Conservation (phyloP, 2,329 filamentous ascomycete species). For the Lasiodiplodia sp. region DNA sequence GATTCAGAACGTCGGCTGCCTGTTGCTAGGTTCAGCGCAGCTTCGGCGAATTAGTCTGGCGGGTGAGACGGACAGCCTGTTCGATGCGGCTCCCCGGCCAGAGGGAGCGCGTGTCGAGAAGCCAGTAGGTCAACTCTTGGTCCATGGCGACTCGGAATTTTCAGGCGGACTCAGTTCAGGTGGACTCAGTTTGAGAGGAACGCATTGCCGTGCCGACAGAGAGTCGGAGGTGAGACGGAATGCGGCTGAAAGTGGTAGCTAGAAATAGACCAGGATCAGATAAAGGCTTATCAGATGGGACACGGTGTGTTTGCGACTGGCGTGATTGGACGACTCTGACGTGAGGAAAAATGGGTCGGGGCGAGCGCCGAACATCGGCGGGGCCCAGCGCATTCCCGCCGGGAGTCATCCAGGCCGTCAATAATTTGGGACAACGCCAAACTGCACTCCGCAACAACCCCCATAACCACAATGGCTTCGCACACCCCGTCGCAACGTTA, state of each 20-base stretch:
- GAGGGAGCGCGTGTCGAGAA: constrained; percentile 56
- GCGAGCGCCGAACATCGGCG: constrained; percentile 22
- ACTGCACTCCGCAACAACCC: not conserved
- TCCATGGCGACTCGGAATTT: constrained; percentile 24
- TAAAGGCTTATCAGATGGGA: constrained; percentile 12
- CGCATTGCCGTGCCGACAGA: not conserved
- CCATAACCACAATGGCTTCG: constrained; percentile 45
- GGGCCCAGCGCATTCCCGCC: constrained; percentile 6
- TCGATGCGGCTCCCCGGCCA: constrained; percentile 56
- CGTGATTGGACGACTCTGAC: constrained; percentile 23
- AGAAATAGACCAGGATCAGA: not conserved
- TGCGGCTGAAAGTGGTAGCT: not conserved
- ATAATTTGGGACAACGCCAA: not conserved
- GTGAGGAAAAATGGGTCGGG: constrained; percentile 6
- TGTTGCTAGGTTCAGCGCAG: constrained; percentile 33
- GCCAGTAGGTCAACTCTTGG: constrained; percentile 53
- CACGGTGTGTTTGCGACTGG: constrained; percentile 8
- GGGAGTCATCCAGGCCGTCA: constrained; percentile 8
- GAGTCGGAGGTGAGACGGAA: not conserved
- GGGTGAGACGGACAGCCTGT: constrained; percentile 41
- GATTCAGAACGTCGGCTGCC: constrained; percentile 52
- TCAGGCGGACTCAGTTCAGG: not conserved
- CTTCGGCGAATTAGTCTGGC: not conserved
- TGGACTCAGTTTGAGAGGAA: no score
- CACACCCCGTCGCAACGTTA: constrained; percentile 66